Conservation (phyloP, 2,329 filamentous ascomycete species). For the Monosporascus sp. region DNA sequence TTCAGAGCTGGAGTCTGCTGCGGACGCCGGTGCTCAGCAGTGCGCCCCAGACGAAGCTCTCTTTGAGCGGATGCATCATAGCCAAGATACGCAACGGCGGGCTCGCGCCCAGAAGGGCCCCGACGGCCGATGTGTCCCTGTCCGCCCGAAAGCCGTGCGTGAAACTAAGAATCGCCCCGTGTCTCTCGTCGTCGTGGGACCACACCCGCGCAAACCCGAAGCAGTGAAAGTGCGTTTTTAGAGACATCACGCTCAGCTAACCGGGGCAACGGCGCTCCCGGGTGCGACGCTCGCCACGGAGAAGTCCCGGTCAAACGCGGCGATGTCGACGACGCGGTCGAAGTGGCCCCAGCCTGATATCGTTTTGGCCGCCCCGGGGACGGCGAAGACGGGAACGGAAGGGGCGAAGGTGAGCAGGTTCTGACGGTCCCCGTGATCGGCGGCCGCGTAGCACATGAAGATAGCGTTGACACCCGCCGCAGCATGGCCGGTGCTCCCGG, state of each 20-base stretch:
- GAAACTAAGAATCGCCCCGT: slow-evolving; percentile 7
- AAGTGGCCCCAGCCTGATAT: slow-evolving; percentile 9
- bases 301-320: neutral
- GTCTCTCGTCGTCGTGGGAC: slow-evolving; percentile 1
- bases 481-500: neutral
- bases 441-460: slow-evolving; percentile 1
- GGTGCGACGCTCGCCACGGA: slow-evolving; percentile 6
- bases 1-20: slow-evolving; percentile 5
- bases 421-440: slow-evolving; percentile 9
- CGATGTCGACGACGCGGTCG: slow-evolving; percentile 1
- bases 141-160: slow-evolving; percentile 7
- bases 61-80: slow-evolving; percentile 10
- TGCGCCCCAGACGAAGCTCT: slow-evolving; percentile 1
- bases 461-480: slow-evolving; percentile 9
- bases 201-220: slow-evolving; percentile 5
- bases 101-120: slow-evolving; percentile 2
- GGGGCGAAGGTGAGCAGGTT: slow-evolving; percentile 8
- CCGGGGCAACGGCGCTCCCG: slow-evolving; percentile 5
- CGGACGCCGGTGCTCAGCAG: neutral
- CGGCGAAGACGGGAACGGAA: slow-evolving; percentile 10
- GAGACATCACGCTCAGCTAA: slow-evolving; percentile 5
- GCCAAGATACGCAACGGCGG: slow-evolving; percentile 1
- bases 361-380: neutral
- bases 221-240: neutral
- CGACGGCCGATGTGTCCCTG: neutral